These are phyloP conservation scores for Gentiana dahurica DNA, from an alignment of 257 asterid genomes.

Conservation along the genomic window DNA sequence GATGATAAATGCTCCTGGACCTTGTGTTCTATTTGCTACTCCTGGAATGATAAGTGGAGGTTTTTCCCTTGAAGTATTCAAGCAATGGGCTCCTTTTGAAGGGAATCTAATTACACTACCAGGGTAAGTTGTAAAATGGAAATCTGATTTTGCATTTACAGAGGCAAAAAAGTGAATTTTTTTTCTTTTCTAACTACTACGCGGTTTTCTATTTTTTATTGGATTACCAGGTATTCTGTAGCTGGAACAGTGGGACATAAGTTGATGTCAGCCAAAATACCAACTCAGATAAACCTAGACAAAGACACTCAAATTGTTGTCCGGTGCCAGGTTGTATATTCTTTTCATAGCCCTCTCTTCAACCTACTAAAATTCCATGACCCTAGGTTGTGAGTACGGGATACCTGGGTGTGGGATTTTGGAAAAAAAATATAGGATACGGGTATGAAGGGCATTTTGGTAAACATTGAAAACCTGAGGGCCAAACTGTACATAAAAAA, in stretches of 20 bases:
- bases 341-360: slow-evolving; percentile 1
- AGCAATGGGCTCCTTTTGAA: slow-evolving; percentile 86
- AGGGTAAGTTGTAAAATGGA: slow-evolving; percentile 40
- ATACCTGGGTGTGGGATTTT: no score
- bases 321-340: slow-evolving; percentile 65
- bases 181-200: background rate
- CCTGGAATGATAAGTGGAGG: slow-evolving; percentile 98
- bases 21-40: slow-evolving; percentile 93
- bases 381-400: no score
- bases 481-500: no score
- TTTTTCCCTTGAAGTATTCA: slow-evolving; percentile 88
- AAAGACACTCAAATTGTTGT: slow-evolving; percentile 57
- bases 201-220: slow-evolving; percentile 6
- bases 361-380: background rate
- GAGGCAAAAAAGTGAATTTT: slow-evolving; percentile 2
- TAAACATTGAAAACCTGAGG: no score
- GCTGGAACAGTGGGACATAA: slow-evolving; percentile 80
- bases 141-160: no score
- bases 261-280: slow-evolving; percentile 68
- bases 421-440: no score
- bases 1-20: slow-evolving; percentile 73
- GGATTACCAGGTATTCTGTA: slow-evolving; percentile 50
- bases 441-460: no score
- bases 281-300: slow-evolving; percentile 48
- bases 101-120: slow-evolving; percentile 73